Base-by-base conservation (phyloP, 108 stramenopile genomes). In the Cyclotella cryptica region DNA sequence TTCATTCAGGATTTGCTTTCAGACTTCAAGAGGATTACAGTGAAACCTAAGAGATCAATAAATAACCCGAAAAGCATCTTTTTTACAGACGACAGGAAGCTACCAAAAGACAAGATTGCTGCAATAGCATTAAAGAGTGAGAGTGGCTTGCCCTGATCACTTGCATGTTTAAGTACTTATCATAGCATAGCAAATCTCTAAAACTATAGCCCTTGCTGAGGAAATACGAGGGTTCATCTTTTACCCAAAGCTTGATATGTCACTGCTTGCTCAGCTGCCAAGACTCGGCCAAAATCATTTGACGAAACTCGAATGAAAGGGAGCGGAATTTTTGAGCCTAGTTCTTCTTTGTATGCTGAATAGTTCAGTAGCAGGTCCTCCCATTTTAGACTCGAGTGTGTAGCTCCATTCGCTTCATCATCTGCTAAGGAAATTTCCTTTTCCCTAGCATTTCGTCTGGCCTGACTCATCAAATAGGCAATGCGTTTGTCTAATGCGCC, bases 401-500 rank as follows among this genome's bases (percentile, higher is more conserved):
- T 26, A 24, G n/a, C 27, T 1, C 35, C 71, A 55, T 22, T 35
- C 43, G 75, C 70, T 46, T 51, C 46, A 61, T 13, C 22, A 54
- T 68, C 64, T 55, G 82, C 26, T 46, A 77, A 30, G 29, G 40
- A 41, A 30, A 51, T 68, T 63, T 72, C 75, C 49, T 77, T 66
- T n/a, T 77, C 71, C 14, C 54, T 40, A 47, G 46, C 57, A 44
- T 27, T 77, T 54, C 72, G 63, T 27, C 82, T 77, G 0, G 63
- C 70, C 28, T 47, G 44, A 24, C 72, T 84, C 71, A 94, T 39
- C 13, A 88, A 69, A 26, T 79, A 81, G 14, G 91, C 81, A 41
- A 94, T 69, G 43, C 88, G 83, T 24, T 82, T 84, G 46, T 85
- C 74, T 18, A 88, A 47, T 12, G 89, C 88, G 11, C 91, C 90